A percentile compares a stretch with the other conserved stretches of the same genome.
phyloP scores from a whole-genome alignment of 2,329 filamentous ascomycete genomes.

The Pseudogymnoascus sp. region DNA sequence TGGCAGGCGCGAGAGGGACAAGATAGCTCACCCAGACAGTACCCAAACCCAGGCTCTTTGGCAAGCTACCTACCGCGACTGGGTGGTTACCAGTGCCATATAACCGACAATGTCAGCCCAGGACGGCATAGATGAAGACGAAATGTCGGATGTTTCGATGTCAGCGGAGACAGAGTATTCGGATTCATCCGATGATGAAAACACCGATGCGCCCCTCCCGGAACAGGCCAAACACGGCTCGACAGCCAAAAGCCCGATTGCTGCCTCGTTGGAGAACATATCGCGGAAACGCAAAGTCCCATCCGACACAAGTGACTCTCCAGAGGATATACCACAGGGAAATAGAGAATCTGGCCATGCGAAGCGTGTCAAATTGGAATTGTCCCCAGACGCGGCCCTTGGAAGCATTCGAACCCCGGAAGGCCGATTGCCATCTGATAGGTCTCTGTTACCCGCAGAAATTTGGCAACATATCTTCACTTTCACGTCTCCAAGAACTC shows the following conservation, averaged over 20 bases:
- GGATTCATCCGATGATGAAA: conserved; percentile 8
- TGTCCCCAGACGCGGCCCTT: conserved; percentile 7
- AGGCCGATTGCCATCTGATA: conserved; percentile 18
- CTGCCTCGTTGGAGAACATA: not conserved
- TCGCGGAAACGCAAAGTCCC: conserved; percentile 14
- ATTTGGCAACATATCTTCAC: conserved; percentile 65
- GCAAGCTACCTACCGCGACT: conserved; percentile 13
- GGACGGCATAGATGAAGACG: conserved; percentile 6
- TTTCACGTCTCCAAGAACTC: conserved; percentile 52
- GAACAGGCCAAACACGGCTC: not conserved
- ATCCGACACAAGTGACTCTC: conserved; percentile 21
- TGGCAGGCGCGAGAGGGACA: not conserved
- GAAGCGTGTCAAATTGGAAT: conserved; percentile 24
- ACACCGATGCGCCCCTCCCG: not conserved
- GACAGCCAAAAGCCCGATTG: not conserved
- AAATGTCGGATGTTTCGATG: conserved; percentile 11
- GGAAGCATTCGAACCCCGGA: conserved; percentile 16
- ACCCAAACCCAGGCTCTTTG: conserved; percentile 9
- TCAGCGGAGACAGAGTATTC: conserved; percentile 9
- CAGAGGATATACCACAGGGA: conserved; percentile 13
- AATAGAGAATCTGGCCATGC: conserved; percentile 14
- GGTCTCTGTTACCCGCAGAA: conserved; percentile 44
- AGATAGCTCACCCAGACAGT: not conserved
- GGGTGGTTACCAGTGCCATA: conserved; percentile 9
- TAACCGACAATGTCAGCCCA: conserved; percentile 12